These are phyloP conservation scores for Gynostemma pentaphyllum DNA, from an alignment of 306 rosid species.

Conservation along the genomic window DNA sequence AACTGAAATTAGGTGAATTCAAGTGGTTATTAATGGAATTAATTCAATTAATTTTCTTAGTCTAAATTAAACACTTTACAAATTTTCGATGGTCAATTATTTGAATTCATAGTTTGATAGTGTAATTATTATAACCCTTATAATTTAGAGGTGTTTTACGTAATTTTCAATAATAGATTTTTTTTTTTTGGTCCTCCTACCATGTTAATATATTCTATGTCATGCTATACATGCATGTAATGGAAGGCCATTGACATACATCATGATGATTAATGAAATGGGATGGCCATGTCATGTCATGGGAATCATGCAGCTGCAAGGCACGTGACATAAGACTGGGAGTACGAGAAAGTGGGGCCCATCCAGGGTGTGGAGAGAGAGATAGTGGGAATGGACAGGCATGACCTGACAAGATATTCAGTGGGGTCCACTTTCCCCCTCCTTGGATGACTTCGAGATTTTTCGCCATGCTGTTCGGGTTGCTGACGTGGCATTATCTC, in stretches of 20 bases:
- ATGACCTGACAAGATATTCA: constrained; percentile 18
- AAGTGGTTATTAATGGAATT: too few relatives aligned
- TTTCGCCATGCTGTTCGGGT: not conserved
- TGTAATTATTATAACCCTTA: too few relatives aligned
- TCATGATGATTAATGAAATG: not conserved
- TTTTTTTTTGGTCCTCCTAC: too few relatives aligned
- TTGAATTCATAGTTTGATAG: too few relatives aligned
- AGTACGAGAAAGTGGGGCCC: not conserved
- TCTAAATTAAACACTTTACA: too few relatives aligned
- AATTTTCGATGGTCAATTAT: too few relatives aligned
- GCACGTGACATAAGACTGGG: not conserved
- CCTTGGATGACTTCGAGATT: constrained; percentile 3
- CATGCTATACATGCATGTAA: too few relatives aligned
- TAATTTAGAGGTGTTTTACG: too few relatives aligned
- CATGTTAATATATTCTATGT: too few relatives aligned
- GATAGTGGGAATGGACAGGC: constrained; percentile 9
- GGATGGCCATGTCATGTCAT: not conserved
- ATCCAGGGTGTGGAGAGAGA: not conserved
- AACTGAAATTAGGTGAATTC: too few relatives aligned
- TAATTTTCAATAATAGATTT: too few relatives aligned
- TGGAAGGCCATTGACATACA: not conserved
- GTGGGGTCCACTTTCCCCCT: constrained; percentile 28
- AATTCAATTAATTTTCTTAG: too few relatives aligned
- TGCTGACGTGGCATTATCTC: constrained; percentile 17
- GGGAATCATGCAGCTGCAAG: not conserved